phyloP scores from a whole-genome alignment of 2,329 filamentous ascomycete genomes.

The Huntiella moniliformis region DNA sequence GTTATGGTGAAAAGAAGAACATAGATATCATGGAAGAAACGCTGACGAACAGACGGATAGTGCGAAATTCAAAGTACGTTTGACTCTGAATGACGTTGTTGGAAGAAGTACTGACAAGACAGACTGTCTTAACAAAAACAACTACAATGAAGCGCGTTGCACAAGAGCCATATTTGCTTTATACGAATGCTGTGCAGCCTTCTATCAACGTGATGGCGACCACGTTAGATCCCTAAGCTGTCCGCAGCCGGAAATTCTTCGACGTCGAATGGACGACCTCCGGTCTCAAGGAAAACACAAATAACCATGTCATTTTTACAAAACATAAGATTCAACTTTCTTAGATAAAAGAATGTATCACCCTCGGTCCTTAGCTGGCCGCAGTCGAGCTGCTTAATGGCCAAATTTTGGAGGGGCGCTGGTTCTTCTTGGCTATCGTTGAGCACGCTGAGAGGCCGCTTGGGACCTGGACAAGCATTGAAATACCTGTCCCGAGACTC shows the following conservation, averaged over 20 bases:
- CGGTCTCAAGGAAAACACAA: background rate
- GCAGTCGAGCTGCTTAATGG: slow-evolving; percentile 31
- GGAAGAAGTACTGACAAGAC: background rate
- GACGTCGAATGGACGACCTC: slow-evolving; percentile 18
- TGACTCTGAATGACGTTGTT: slow-evolving; percentile 61
- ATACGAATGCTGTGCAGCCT: slow-evolving; percentile 82
- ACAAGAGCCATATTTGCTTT: slow-evolving; percentile 59
- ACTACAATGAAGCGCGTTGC: slow-evolving; percentile 74
- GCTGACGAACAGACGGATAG: slow-evolving; percentile 22
- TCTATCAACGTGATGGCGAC: slow-evolving; percentile 67
- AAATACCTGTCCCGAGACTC: slow-evolving; percentile 93
- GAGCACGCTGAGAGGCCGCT: slow-evolving; percentile 83
- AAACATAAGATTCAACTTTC: background rate
- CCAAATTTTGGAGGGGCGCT: slow-evolving; percentile 47
- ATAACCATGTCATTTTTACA: too few species aligned
- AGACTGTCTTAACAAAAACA: slow-evolving; percentile 74
- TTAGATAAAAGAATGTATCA: slow-evolving; percentile 9
- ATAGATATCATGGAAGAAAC: background rate
- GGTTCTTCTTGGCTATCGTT: slow-evolving; percentile 80
- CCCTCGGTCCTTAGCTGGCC: slow-evolving; percentile 18
- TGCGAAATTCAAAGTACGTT: slow-evolving; percentile 73
- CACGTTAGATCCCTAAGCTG: slow-evolving; percentile 63
- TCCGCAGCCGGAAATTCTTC: slow-evolving; percentile 61
- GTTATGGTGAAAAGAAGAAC: slow-evolving; percentile 16
- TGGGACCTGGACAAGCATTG: slow-evolving; percentile 85